Conservation (phyloP, 192 early-diverging fungal genomes). For the Phlyctochytrium arcticum region DNA sequence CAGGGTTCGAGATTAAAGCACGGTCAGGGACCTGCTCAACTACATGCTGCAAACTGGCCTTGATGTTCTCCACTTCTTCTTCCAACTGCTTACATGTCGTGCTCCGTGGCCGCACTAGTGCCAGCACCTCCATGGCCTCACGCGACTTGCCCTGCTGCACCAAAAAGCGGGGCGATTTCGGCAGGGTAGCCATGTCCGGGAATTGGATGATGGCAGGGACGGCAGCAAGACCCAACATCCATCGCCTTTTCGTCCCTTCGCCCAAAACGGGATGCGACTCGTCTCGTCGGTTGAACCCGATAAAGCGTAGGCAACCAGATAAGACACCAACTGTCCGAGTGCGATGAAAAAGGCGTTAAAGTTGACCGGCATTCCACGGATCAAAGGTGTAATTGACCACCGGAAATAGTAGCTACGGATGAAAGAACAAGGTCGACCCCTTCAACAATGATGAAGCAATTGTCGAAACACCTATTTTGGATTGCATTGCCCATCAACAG, state of each 20-base stretch:
- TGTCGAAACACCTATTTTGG: conserved; percentile 33
- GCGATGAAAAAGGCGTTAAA: conserved; percentile 76
- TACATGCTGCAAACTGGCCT: neutral
- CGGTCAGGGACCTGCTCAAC: neutral
- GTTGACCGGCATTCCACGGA: conserved; percentile 68
- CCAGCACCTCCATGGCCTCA: neutral
- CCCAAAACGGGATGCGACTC: conserved; percentile 36
- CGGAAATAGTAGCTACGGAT: too few relatives aligned
- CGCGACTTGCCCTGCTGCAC: neutral
- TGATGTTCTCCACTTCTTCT: neutral
- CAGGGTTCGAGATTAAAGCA: neutral
- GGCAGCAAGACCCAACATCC: conserved; percentile 5
- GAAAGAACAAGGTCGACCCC: conserved; percentile 54
- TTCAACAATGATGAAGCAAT: conserved; percentile 50
- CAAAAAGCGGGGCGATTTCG: neutral
- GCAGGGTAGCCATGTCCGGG: neutral
- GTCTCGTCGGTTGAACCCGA: conserved; percentile 60
- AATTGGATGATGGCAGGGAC: neutral
- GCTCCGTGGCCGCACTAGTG: neutral
- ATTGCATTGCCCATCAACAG: too few relatives aligned
- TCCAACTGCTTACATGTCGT: neutral
- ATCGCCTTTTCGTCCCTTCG: conserved; percentile 1
- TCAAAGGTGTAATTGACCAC: too few relatives aligned
- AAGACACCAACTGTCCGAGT: conserved; percentile 54
- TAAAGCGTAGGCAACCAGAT: conserved; percentile 43